Percentiles rank a stretch among this genome's conserved stretches.
These are phyloP conservation scores for Breynia disticha DNA, from an alignment of 441 rosid genomes.

Conservation along the genomic window DNA sequence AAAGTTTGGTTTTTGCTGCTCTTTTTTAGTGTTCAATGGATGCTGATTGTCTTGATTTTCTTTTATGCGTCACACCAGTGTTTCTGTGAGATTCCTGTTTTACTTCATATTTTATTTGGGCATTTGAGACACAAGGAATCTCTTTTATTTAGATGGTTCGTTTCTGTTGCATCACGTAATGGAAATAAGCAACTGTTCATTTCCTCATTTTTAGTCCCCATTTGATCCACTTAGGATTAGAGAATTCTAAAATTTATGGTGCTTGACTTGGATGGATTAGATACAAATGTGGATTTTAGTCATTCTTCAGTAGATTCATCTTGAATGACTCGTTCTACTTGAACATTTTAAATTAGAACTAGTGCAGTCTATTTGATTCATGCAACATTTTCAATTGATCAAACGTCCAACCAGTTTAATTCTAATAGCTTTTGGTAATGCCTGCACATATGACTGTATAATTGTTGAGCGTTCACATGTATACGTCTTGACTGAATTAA, in stretches of 20 bases:
- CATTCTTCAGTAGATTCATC: too few relatives aligned
- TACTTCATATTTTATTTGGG: neutral
- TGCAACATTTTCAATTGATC: too few relatives aligned
- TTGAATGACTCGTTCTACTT: too few relatives aligned
- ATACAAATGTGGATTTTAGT: too few relatives aligned
- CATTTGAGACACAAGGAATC: neutral
- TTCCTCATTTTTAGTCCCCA: neutral
- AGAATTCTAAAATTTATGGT: too few relatives aligned
- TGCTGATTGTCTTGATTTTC: too few relatives aligned
- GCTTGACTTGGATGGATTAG: too few relatives aligned
- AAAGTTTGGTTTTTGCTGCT: neutral
- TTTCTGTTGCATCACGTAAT: neutral
- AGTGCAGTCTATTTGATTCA: too few relatives aligned
- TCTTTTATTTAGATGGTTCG: neutral
- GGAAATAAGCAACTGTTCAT: neutral
- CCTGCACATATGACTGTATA: constrained; percentile 11
- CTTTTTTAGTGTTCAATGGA: neutral
- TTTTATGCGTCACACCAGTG: too few relatives aligned
- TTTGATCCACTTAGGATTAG: neutral
- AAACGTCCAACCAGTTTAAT: too few relatives aligned
- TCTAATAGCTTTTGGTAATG: neutral
- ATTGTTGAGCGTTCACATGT: constrained; percentile 15
- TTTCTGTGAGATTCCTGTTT: neutral
- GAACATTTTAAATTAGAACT: too few relatives aligned
- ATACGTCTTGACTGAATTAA: constrained; percentile 19